A percentile compares a stretch with the other conserved stretches of the same genome.
Conservation (phyloP, 768 basidiomycete species). For the Tricholoma saponaceum region DNA sequence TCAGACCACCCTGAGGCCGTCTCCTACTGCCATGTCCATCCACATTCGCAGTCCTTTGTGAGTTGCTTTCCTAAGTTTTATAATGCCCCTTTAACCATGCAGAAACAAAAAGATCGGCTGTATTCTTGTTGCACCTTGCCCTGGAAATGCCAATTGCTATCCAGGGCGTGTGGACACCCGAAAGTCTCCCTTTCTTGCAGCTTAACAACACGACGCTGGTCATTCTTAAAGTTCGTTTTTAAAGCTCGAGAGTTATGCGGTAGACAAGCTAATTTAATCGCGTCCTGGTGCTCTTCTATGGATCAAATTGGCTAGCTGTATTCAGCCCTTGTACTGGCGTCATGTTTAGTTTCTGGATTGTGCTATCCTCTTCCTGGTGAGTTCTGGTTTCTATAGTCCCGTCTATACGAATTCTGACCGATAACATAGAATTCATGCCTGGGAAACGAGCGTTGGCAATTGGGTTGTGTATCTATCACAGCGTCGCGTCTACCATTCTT, state of each 20-base stretch:
- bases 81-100: neutral
- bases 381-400: constrained; percentile 16
- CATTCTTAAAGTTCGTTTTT: constrained; percentile 59
- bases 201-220: constrained; percentile 80
- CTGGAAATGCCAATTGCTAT: constrained; percentile 75
- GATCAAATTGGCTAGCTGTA: constrained; percentile 49
- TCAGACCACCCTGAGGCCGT: neutral
- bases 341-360: constrained; percentile 61
- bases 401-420: neutral
- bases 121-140: constrained; percentile 79
- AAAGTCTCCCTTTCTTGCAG: constrained; percentile 67
- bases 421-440: constrained; percentile 64
- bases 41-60: neutral
- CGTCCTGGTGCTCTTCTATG: neutral
- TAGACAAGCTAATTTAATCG: neutral
- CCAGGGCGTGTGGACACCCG: constrained; percentile 67
- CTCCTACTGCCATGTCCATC: neutral
- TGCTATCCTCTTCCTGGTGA: constrained; percentile 69
- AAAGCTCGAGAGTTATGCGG: neutral
- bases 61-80: neutral
- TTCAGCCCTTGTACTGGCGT: constrained; percentile 53
- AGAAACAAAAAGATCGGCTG: constrained; percentile 41
- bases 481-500: constrained; percentile 65
- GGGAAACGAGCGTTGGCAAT: constrained; percentile 84
- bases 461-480: constrained; percentile 73